Evolutionary conservation across 805 yeast genomes (phyloP), one percentile per base, ranked within the genome.

Genomic region (Tetrapisispora namnaoensis): DNA sequence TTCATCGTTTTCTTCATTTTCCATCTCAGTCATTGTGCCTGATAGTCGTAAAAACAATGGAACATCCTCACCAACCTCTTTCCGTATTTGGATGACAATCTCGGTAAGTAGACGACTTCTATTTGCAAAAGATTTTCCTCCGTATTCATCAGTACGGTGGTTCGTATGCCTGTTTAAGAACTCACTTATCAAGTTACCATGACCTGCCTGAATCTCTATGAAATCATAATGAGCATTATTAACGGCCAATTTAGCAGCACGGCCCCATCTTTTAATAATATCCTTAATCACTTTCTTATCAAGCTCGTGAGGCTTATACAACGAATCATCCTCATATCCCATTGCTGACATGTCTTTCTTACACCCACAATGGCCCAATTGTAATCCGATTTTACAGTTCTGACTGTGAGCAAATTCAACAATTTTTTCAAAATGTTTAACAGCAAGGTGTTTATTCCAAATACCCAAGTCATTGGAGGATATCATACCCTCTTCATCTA

Each of bases 141-240:
- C 49, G 54, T 80, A 82, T 53, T 74, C 69, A 57, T 82, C 88
- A 1, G 75, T 74, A 58, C 88, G 72, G 50, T 67, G 60, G 63
- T 83, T 80, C 28, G 75, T 63, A 40, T 59, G 54, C 1, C 67
- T 63, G 34, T 76, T 71, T 47, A 77, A 55, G 54, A 82, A 80
- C 55, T 73, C 70, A 56, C 71, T 68, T 35, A 75, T 51, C 45
- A 82, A 61, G 56, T 77, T 80, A 2, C 87, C 86, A 60, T 80
- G 80, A 16, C 84, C 84, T 28, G 70, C 74, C 57, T 82, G 86
- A 45, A 82, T 67, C 58, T 80, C 86, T 43, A 82, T 70, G 44
- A 77, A 77, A 60, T 82, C 86, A 50, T 77, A 72, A 1, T 81
- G 79, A 8, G 79, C 73, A 35, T 66, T 62, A 14, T 68, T 71